A percentile compares a stretch with the other conserved stretches of the same genome.
phyloP scores from a whole-genome alignment of 768 basidiomycete species.

The Russula dissimulans region DNA sequence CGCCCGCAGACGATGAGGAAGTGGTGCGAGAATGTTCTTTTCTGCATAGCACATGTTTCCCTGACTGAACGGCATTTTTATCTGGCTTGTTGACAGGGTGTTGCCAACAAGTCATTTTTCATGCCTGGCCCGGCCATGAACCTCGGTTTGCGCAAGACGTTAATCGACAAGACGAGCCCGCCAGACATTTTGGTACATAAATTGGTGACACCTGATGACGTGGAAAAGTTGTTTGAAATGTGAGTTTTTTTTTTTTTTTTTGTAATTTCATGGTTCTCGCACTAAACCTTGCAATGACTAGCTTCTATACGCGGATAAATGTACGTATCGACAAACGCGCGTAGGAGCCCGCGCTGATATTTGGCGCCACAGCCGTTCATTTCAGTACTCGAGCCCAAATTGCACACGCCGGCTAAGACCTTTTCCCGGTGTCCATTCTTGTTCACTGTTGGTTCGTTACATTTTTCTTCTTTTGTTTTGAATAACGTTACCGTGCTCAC shows the following conservation, averaged over 20 bases:
- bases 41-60: conserved; percentile 21
- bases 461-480: background rate
- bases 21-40: conserved; percentile 8
- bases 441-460: conserved; percentile 75
- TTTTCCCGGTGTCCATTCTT: conserved; percentile 83
- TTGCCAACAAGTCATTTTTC: conserved; percentile 75
- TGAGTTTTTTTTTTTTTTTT: conserved; percentile 36
- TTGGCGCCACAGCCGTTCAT: conserved; percentile 62
- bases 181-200: conserved; percentile 79
- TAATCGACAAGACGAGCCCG: conserved; percentile 71
- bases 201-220: conserved; percentile 66
- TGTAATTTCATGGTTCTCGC: background rate
- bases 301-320: conserved; percentile 64
- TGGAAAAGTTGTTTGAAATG: conserved; percentile 80
- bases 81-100: conserved; percentile 39
- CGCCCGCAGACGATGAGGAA: conserved; percentile 26
- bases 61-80: background rate
- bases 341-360: conserved; percentile 27
- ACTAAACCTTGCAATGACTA: conserved; percentile 22
- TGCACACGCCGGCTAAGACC: conserved; percentile 78
- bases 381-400: conserved; percentile 67
- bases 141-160: conserved; percentile 53
- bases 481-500: background rate
- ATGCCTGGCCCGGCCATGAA: conserved; percentile 72
- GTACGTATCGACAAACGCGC: conserved; percentile 27